Evolutionary conservation across 2,329 filamentous ascomycete species (phyloP).

Genomic region (Fusarium sp.): DNA sequence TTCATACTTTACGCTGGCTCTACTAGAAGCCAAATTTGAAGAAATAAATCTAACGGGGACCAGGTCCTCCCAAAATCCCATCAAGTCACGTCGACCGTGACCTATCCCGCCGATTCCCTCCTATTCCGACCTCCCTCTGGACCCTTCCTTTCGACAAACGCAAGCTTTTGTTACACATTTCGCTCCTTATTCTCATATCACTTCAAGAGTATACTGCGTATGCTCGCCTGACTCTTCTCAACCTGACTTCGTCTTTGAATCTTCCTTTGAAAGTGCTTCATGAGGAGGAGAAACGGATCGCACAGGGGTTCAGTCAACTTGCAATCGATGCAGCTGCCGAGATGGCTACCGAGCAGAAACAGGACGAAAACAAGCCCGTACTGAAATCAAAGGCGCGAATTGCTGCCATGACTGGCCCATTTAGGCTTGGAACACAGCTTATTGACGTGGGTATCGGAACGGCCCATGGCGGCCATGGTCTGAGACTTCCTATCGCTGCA

Average conservation of each 20-base stretch:
- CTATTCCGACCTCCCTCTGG: slow-evolving; percentile 72
- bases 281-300: slow-evolving; percentile 82
- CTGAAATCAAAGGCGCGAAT: slow-evolving; percentile 80
- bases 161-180: slow-evolving; percentile 77
- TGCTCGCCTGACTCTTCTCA: slow-evolving; percentile 79
- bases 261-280: slow-evolving; percentile 75
- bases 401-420: slow-evolving; percentile 54
- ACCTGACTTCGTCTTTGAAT: slow-evolving; percentile 79
- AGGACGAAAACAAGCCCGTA: slow-evolving; percentile 74
- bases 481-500: slow-evolving; percentile 81
- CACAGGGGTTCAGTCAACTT: slow-evolving; percentile 79
- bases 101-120: slow-evolving; percentile 68
- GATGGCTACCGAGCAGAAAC: slow-evolving; percentile 51
- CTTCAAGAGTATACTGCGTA: slow-evolving; percentile 83
- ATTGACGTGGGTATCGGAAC: slow-evolving; percentile 84
- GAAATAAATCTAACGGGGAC: slow-evolving; percentile 16
- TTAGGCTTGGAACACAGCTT: slow-evolving; percentile 83
- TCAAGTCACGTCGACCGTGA: slow-evolving; percentile 62
- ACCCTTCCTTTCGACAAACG: slow-evolving; percentile 73
- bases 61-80: slow-evolving; percentile 59
- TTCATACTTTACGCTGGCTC: neutral
- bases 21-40: neutral
- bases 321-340: slow-evolving; percentile 66
- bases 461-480: slow-evolving; percentile 81
- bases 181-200: slow-evolving; percentile 81